Evolutionary conservation across 768 basidiomycete genomes (phyloP), one percentile per base, ranked within the genome.

Genomic region (Suillus fuscotomentosus): DNA sequence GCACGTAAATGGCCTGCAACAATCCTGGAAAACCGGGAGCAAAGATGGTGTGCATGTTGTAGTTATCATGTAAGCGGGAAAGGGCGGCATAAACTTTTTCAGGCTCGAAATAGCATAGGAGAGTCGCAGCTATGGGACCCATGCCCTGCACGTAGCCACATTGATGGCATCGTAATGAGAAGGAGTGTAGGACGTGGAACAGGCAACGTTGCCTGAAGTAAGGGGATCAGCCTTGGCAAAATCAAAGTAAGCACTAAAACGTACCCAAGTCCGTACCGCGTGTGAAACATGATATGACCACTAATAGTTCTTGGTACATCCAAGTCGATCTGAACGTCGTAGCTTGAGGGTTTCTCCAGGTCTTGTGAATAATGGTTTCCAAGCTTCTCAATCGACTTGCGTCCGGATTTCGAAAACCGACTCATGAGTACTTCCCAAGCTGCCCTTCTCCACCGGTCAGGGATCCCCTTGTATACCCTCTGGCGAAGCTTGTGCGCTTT

Each of bases 131-230:
- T 63, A 99, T 92, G 7, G 97, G 93, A 2, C 97, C 96, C 97
- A 99, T 99, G 65, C 97, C 97, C 78, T 99, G 97, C 47, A 96
- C 95, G 74, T 99, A 99, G 17, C 97, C 97, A 66, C 97, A 99
- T 13, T 84, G 80, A 20, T 81, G 75, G 77, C 97, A 98, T n/a
- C 82, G 81, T 22, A 96, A 82, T 2, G 95, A 96, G 74, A 97
- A 95, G 60, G 86, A 86, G 75, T 99, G 97, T 34, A 99, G 83
- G 63, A 97, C 94, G 73, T 94, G 95, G 77, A 99, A 99, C 13
- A 99, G 81, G 5, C 93, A 92, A 13, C 97, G 89, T 85, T 99
- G 97, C 9, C 95, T 95, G 70, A 15, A 65, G 24, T 20, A 42
- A 42, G 45, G 59, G 20, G 53, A 54, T 62, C 17, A 60, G 36